Evolutionary conservation across 768 basidiomycete species (phyloP).

Genomic region (Amanita muscaria): DNA sequence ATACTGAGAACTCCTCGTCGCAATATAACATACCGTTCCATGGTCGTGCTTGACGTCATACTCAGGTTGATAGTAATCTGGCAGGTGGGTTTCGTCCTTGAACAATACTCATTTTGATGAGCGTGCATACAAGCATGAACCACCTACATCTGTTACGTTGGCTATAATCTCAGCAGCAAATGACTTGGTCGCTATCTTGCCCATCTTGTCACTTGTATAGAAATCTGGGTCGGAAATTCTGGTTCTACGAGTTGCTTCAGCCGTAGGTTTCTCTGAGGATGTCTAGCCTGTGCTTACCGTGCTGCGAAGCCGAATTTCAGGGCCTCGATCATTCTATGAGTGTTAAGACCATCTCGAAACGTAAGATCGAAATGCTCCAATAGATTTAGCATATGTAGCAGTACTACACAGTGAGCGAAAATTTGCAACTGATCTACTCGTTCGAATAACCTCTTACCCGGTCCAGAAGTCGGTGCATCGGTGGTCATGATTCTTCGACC

Average conservation of each 20-base stretch:
- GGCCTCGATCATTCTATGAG: slow-evolving; percentile 77
- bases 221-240: slow-evolving; percentile 75
- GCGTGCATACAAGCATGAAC: slow-evolving; percentile 9
- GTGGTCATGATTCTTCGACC: slow-evolving; percentile 78
- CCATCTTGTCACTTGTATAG: slow-evolving; percentile 44
- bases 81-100: slow-evolving; percentile 73
- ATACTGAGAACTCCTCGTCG: background rate
- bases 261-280: background rate
- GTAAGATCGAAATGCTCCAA: slow-evolving; percentile 62
- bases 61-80: slow-evolving; percentile 77
- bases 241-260: slow-evolving; percentile 34
- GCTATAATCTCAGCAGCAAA: slow-evolving; percentile 52
- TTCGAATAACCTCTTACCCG: slow-evolving; percentile 29
- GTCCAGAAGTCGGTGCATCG: slow-evolving; percentile 79
- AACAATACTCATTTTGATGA: background rate
- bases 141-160: slow-evolving; percentile 82
- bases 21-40: slow-evolving; percentile 58
- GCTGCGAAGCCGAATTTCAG: slow-evolving; percentile 65
- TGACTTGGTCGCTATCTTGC: slow-evolving; percentile 57
- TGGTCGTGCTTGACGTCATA: slow-evolving; percentile 75
- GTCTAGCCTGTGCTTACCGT: too few species aligned
- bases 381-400: slow-evolving; percentile 87
- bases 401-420: slow-evolving; percentile 27
- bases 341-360: slow-evolving; percentile 51
- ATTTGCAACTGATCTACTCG: background rate